phyloP scores from a whole-genome alignment of 495 filamentous ascomycete genomes.

The Penicillium malachiteum region DNA sequence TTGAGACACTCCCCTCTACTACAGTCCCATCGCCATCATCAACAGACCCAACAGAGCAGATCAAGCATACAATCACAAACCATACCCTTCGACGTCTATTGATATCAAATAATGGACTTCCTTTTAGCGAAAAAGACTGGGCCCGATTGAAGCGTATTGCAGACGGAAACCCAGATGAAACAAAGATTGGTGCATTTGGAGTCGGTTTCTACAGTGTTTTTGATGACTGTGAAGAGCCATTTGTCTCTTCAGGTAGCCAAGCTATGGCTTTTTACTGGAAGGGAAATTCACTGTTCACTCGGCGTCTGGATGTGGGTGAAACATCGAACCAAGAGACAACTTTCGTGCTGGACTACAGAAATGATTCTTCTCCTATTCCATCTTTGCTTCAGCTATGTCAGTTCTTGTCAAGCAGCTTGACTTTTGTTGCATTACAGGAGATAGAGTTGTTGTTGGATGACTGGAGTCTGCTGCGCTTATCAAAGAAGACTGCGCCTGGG shows the following conservation, averaged over 20 bases:
- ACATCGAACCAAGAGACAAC: constrained; percentile 69
- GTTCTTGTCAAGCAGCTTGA: constrained; percentile 92
- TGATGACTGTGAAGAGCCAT: constrained; percentile 95
- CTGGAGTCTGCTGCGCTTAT: constrained; percentile 70
- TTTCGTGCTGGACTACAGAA: constrained; percentile 91
- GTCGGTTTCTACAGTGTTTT: constrained; percentile 99
- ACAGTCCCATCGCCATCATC: constrained; percentile 68
- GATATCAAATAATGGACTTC: constrained; percentile 85
- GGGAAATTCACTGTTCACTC: constrained; percentile 88
- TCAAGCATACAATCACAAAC: constrained; percentile 80
- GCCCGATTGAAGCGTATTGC: constrained; percentile 90
- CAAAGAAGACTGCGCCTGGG: constrained; percentile 81
- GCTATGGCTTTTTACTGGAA: constrained; percentile 99
- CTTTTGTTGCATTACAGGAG: constrained; percentile 83
- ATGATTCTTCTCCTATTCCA: constrained; percentile 78
- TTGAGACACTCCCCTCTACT: constrained; percentile 82
- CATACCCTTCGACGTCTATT: constrained; percentile 80
- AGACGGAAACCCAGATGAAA: constrained; percentile 97
- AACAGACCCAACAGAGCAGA: constrained; percentile 62
- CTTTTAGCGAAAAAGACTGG: constrained; percentile 90
- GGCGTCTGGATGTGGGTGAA: constrained; percentile 67
- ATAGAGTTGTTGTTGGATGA: constrained; percentile 93
- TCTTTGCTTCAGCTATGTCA: constrained; percentile 80
- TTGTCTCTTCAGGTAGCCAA: constrained; percentile 84
- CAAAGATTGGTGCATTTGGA: constrained; percentile 97